These are phyloP conservation scores for Buddleja alternifolia DNA, from an alignment of 257 asterid genomes.

Conservation along the genomic window DNA sequence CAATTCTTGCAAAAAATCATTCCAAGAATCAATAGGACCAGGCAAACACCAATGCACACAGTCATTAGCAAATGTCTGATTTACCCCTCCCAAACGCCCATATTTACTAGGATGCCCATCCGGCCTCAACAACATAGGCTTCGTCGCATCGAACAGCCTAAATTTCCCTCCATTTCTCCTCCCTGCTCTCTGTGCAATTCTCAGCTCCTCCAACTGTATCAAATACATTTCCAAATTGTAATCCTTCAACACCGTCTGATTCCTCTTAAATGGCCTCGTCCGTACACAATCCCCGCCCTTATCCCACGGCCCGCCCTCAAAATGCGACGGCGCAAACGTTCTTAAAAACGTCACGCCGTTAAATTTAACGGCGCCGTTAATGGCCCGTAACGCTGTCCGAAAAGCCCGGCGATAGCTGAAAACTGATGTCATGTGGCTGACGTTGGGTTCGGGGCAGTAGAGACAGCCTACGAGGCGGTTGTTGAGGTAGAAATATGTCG, in stretches of 20 bases:
- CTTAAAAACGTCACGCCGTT: constrained; percentile 43
- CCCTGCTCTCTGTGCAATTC: constrained; percentile 40
- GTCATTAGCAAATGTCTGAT: constrained; percentile 41
- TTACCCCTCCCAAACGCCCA: constrained; percentile 52
- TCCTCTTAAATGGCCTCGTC: constrained; percentile 48
- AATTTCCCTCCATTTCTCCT: constrained; percentile 38
- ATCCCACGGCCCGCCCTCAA: constrained; percentile 60
- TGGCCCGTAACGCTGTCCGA: constrained; percentile 42
- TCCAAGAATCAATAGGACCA: constrained; percentile 67
- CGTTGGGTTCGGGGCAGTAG: constrained; percentile 52
- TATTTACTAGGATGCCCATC: constrained; percentile 71
- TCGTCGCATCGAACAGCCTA: constrained; percentile 57
- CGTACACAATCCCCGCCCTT: constrained; percentile 62
- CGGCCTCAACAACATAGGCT: constrained; percentile 54
- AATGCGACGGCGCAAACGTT: constrained; percentile 53
- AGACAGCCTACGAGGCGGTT: constrained; percentile 51
- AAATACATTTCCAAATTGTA: constrained; percentile 37
- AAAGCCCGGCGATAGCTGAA: constrained; percentile 53
- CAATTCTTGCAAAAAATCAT: constrained; percentile 51
- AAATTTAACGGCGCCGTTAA: constrained; percentile 22
- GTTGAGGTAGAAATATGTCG: constrained; percentile 54
- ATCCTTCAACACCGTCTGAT: constrained; percentile 37
- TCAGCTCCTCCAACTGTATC: constrained; percentile 51
- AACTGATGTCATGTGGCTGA: constrained; percentile 36
- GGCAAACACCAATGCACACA: constrained; percentile 79